Conservation (phyloP, 2,329 filamentous ascomycete genomes). For the Stenocarpella maydis region DNA sequence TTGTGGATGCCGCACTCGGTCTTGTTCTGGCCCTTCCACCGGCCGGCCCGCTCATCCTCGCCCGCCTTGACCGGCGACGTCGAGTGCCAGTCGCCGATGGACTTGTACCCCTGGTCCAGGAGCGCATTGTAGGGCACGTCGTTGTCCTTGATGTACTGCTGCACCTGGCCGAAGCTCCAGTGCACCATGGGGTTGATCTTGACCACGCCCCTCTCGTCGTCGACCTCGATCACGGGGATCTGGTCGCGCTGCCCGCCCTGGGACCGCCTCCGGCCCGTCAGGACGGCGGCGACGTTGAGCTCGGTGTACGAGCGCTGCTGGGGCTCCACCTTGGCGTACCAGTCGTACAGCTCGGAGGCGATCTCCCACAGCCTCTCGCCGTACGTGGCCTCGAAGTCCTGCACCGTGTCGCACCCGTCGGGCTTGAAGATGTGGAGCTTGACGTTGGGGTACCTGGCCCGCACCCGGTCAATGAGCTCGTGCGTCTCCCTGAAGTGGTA, state of each 20-base stretch:
- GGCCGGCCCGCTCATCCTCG: constrained; percentile 94
- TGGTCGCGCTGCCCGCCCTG: constrained; percentile 93
- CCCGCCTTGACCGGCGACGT: constrained; percentile 88
- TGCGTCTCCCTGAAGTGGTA: constrained; percentile 85
- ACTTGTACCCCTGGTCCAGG: constrained; percentile 96
- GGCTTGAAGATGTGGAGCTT: constrained; percentile 92
- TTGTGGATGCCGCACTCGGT: constrained; percentile 99
- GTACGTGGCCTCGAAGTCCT: constrained; percentile 83
- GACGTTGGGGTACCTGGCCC: constrained; percentile 77
- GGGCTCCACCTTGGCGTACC: constrained; percentile 96
- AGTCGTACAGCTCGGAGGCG: constrained; percentile 91
- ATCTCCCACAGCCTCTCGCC: constrained; percentile 85
- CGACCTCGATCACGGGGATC: constrained; percentile 90
- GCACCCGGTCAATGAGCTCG: constrained; percentile 76
- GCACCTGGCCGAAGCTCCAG: constrained; percentile 91
- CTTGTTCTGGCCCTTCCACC: constrained; percentile 97
- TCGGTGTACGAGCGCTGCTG: constrained; percentile 90
- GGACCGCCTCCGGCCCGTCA: constrained; percentile 90
- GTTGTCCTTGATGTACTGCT: constrained; percentile 85
- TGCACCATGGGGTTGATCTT: constrained; percentile 98
- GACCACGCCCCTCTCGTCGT: constrained; percentile 85
- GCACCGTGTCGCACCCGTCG: constrained; percentile 73
- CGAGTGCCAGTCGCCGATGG: constrained; percentile 97
- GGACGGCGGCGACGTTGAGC: constrained; percentile 85
- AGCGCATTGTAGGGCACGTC: constrained; percentile 93